Evolutionary conservation across 495 filamentous ascomycete species (phyloP).

Genomic region (Penicillium psychrofluorescens): DNA sequence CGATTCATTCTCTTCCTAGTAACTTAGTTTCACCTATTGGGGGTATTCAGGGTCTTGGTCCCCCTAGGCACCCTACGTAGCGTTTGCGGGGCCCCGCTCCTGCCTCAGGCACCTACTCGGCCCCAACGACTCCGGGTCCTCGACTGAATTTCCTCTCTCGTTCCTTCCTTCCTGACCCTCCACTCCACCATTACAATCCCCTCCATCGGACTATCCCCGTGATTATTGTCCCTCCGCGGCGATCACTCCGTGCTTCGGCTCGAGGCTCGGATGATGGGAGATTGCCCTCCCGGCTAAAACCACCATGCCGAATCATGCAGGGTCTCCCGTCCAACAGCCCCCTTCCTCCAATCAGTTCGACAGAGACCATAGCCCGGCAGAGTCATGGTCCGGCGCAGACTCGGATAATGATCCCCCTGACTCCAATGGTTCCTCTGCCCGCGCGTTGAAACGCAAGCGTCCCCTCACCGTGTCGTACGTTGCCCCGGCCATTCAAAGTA

Average conservation of each 20-base stretch:
- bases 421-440: conserved; percentile 23
- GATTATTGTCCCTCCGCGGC: not conserved
- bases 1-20: no score
- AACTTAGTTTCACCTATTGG: no score
- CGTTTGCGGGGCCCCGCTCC: not conserved
- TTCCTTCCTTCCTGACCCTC: conserved; percentile 2
- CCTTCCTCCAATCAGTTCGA: conserved; percentile 19
- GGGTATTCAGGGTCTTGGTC: no score
- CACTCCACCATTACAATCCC: no score
- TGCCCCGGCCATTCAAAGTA: not conserved
- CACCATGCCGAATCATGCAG: conserved; percentile 34
- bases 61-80: no score
- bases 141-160: conserved; percentile 5
- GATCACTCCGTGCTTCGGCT: conserved; percentile 3
- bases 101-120: conserved; percentile 17
- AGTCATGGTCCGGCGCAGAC: conserved; percentile 31
- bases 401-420: conserved; percentile 27
- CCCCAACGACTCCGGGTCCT: conserved; percentile 5
- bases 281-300: conserved; percentile 26
- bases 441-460: conserved; percentile 35
- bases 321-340: conserved; percentile 14
- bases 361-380: conserved; percentile 30
- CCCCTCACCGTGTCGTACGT: conserved; percentile 42
- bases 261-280: conserved; percentile 16
- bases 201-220: conserved; percentile 12